Base-by-base conservation (phyloP, 768 basidiomycete species). In the Suillus subalutaceus region DNA sequence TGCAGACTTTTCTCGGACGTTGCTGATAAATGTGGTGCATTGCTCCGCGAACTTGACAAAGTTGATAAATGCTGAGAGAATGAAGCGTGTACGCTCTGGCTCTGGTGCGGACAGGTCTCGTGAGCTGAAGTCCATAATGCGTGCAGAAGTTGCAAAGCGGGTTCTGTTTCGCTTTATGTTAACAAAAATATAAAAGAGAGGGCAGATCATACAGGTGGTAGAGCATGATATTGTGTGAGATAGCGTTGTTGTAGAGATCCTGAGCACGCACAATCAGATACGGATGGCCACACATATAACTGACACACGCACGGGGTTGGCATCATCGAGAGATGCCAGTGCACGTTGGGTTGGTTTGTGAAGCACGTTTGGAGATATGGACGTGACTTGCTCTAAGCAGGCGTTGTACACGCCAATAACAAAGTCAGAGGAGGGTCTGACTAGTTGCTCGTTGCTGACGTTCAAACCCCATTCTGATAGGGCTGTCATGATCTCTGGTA, bases 21-120 rank as follows among this genome's bases (percentile, higher is more conserved):
- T 82, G 64, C 81, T 81, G 20, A 91, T 81, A 66, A 91, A 88
- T 3, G 83, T 76, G 48, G 85, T 82, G 70, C 88, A 89, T 69
- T 93, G 91, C 70, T 90, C 91, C 16, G 88, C 89, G 76, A 96
- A 97, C 77, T 93, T 94, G 77, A 94, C 87, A 75, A 96, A 94
- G 78, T 97, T 97, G 81, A 96, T 93, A 70, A 97, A 91, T 3
- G 91, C 94, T 43, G 93, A 93, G 68, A 97, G 85, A 48, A 92
- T 81, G 62, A 85, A 82, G 37, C 90, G 83, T 0, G 94, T 92
- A 37, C 96, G 88, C 50, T 89, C 85, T 35, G 87, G 79, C 9
- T 93, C 90, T 1, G 96, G 96, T 56, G 81, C 83, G 64, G 83
- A 82, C 20, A 97, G 75, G 69, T 97, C 96, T 69, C 82, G 86